Evolutionary conservation across 164 flowering plant genomes (phyloP), one percentile per base, ranked within the genome.

Genomic region (Piper longum): DNA sequence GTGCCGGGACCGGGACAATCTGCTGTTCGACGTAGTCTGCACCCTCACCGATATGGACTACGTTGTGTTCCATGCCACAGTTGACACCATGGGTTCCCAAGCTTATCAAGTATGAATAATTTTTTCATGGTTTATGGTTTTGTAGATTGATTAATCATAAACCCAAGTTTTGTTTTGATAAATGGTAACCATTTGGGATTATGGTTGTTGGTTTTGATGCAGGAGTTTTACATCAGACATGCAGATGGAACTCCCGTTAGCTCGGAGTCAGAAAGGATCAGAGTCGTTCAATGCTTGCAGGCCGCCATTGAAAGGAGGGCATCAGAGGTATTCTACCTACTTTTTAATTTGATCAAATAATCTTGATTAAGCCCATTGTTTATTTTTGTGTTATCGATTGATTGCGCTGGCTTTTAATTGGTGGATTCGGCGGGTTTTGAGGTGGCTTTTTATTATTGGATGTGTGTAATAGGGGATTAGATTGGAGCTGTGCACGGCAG

Each of bases 221-320:
- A 88, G 96, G 96, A 88, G 65, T 89, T 85, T 64, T 85, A 82
- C 66, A 83, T 87, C 3, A 79, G 84, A 62, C 97, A 85, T 72
- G 65, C 72, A 7, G 95, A 87, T 74, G 97, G 97, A 41, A 77
- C 81, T 61, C 91, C 95, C 7, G 85, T 89, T 41, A 84, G 79
- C 63, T 84, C 84, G 16, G 91, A 89, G 65, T 80, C 91, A 7
- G 97, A 89, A 67, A 83, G 73, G 70, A 82, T 85, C 60, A 74
- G 97, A 0, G 87, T 89, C 39, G 77, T 85, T 60, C 89, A 75
- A 54, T 89, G 97, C 66, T 48, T 89, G 57, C 74, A 80, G 71
- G 91, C 97, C 60, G 85, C 95, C 14, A 81, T 85, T 19, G 77
- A 84, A 63, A 83, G 95, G 70, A 82, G 95, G 66, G 85, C 82